Percentiles rank a stretch among this genome's conserved stretches.
phyloP scores from a whole-genome alignment of 202 grass and related monocot species.

The Setaria viridis region DNA sequence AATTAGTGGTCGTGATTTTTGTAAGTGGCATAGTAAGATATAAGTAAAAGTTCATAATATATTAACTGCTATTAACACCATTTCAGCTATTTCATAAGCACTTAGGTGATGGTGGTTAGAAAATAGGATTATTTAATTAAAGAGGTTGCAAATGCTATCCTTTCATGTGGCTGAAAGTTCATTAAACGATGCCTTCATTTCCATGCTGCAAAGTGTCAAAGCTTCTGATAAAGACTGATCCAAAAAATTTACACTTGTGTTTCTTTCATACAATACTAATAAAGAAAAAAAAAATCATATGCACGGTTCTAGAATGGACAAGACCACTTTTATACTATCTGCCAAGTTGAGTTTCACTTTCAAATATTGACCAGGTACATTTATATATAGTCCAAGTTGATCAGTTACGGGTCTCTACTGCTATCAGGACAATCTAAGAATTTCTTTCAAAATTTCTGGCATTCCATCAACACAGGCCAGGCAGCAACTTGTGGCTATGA shows the following conservation, averaged over 20 bases:
- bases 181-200: not conserved
- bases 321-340: not conserved
- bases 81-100: not conserved
- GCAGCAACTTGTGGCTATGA: slow-evolving; percentile 1
- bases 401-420: not conserved
- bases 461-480: not conserved
- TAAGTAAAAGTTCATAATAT: too few species aligned
- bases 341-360: not conserved
- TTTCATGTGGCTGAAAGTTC: slow-evolving; percentile 8
- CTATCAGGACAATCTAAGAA: not conserved
- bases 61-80: not conserved
- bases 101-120: not conserved
- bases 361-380: not conserved
- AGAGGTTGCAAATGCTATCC: not conserved
- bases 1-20: too few species aligned
- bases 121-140: not conserved
- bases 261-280: not conserved
- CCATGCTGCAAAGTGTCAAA: not conserved
- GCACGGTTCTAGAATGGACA: not conserved
- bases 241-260: not conserved
- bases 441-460: not conserved
- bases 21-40: too few species aligned
- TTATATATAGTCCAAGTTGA: not conserved
- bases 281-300: not conserved
- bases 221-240: not conserved